These are phyloP conservation scores for Eucalyptus tenuipes DNA, from an alignment of 345 rosid genomes.

Conservation along the genomic window DNA sequence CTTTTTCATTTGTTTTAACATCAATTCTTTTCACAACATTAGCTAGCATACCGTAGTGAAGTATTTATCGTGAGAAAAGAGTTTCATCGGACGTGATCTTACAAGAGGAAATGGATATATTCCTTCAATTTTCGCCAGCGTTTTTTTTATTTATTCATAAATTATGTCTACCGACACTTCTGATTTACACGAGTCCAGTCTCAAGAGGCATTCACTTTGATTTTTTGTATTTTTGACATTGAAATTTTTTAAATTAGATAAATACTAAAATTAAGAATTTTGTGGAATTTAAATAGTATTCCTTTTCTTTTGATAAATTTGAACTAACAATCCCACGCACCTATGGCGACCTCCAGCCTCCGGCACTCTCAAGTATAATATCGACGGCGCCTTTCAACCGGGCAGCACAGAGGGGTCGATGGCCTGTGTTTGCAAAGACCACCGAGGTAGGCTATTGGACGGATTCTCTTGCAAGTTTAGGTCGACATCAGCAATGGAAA, in stretches of 20 bases:
- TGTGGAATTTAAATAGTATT: neutral
- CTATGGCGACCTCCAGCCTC: no score
- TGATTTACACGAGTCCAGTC: neutral
- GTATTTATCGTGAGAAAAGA: neutral
- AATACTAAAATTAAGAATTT: neutral
- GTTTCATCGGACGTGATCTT: rapidly evolving
- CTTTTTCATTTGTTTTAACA: neutral
- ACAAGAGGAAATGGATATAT: neutral
- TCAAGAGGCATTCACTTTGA: neutral
- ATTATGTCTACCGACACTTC: neutral
- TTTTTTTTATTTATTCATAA: neutral
- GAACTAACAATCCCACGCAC: neutral
- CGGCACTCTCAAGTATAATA: no score
- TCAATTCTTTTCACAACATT: neutral
- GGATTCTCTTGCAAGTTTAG: no score
- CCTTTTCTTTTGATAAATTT: neutral
- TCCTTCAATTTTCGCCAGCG: rapidly evolving
- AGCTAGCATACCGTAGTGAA: neutral
- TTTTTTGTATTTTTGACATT: neutral
- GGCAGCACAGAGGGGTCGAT: no score
- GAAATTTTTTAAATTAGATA: neutral
- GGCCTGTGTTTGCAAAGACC: no score
- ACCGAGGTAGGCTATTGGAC: no score
- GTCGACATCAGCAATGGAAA: no score
- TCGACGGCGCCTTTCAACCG: no score